Conservation (phyloP, 2,329 filamentous ascomycete species). For the Aureobasidium sp. region DNA sequence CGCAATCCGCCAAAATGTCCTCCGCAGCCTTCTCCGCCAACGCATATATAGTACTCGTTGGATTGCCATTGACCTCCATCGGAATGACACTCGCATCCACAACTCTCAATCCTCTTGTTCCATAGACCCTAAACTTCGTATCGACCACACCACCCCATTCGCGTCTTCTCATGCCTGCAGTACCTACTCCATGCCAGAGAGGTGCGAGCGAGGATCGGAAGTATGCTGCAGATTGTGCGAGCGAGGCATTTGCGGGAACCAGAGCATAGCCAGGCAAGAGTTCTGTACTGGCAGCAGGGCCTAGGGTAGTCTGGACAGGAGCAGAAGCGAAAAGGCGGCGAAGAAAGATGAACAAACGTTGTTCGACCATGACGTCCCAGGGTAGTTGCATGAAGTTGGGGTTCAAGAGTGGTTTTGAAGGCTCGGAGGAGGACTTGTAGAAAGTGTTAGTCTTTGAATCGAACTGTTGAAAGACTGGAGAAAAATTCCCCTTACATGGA, state of each 20-base stretch:
- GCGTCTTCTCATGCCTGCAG: conserved; percentile 20
- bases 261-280: conserved; percentile 19
- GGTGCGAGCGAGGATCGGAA: background rate
- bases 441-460: background rate
- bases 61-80: conserved; percentile 20
- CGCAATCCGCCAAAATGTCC: background rate
- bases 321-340: conserved; percentile 20
- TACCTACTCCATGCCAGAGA: background rate
- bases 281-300: conserved; percentile 26
- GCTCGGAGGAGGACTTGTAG: conserved; percentile 22
- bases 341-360: conserved; percentile 26
- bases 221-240: conserved; percentile 14
- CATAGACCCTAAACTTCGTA: conserved; percentile 26
- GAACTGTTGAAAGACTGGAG: too few species aligned
- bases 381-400: conserved; percentile 36
- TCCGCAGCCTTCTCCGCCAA: conserved; percentile 22
- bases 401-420: conserved; percentile 32
- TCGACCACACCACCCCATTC: conserved; percentile 28
- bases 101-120: conserved; percentile 25
- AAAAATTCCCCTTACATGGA: conserved; percentile 21
- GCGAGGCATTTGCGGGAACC: conserved; percentile 3
- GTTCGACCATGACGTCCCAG: conserved; percentile 29
- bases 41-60: conserved; percentile 22
- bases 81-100: conserved; percentile 31
- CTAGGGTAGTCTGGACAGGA: conserved; percentile 4